Conservation (phyloP, 306 rosid species). For the Prunus mume region DNA sequence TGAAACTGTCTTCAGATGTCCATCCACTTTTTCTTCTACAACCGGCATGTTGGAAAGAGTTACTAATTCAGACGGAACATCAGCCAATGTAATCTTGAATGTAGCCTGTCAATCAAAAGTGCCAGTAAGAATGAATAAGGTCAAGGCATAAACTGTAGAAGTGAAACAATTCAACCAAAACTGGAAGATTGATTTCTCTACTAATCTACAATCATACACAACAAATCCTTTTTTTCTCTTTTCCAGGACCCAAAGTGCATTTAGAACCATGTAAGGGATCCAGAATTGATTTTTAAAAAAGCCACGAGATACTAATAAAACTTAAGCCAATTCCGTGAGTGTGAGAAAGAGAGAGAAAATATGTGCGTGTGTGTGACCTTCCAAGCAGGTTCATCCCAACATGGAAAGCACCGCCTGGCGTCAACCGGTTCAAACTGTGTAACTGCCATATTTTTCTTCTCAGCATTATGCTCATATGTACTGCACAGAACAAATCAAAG, state of each 20-base stretch:
- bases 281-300: neutral
- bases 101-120: slow-evolving; percentile 67
- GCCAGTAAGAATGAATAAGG: neutral
- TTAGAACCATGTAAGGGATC: no score
- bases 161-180: neutral
- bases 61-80: slow-evolving; percentile 68
- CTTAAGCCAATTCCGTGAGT: neutral
- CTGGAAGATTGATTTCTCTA: neutral
- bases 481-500: slow-evolving; percentile 28
- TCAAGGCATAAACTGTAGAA: neutral
- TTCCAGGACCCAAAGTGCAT: no score
- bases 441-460: slow-evolving; percentile 93
- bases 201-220: no score
- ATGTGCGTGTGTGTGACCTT: slow-evolving; percentile 51
- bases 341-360: slow-evolving; percentile 2
- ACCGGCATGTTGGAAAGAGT: slow-evolving; percentile 97
- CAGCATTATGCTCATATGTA: slow-evolving; percentile 69
- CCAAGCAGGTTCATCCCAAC: slow-evolving; percentile 99
- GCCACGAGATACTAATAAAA: neutral
- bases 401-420: slow-evolving; percentile 98
- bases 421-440: slow-evolving; percentile 98
- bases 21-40: slow-evolving; percentile 60
- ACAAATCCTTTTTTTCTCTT: no score
- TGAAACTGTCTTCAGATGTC: slow-evolving; percentile 59
- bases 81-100: slow-evolving; percentile 84